Evolutionary conservation across 306 rosid genomes (phyloP).

Genomic region (Medicago arabica): DNA sequence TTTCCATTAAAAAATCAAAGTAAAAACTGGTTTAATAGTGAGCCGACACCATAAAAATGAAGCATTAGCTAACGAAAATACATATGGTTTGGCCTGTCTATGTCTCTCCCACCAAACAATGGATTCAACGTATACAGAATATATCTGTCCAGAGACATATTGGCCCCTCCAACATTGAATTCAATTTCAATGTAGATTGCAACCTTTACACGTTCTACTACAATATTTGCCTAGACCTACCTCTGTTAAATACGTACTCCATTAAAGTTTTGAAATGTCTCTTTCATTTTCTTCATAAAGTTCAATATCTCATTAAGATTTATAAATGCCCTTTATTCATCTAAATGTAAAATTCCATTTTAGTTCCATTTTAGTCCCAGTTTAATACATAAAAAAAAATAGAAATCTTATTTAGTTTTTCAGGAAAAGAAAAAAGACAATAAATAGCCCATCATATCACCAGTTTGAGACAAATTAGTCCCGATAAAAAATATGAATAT

Average conservation of each 20-base stretch:
- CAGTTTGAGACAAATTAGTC: too few species aligned
- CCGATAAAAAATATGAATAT: too few species aligned
- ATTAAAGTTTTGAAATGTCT: slow-evolving; percentile 25
- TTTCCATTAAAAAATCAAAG: neutral
- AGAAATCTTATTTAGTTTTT: neutral
- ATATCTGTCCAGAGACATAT: slow-evolving; percentile 25
- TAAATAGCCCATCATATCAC: too few species aligned
- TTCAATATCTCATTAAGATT: neutral
- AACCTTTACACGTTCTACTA: slow-evolving; percentile 40
- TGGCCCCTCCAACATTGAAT: slow-evolving; percentile 36
- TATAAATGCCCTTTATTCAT: neutral
- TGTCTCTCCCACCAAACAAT: slow-evolving; percentile 29
- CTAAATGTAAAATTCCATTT: neutral
- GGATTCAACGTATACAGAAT: neutral
- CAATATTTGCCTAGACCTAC: slow-evolving; percentile 23
- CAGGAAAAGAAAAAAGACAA: neutral
- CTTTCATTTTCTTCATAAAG: slow-evolving; percentile 15
- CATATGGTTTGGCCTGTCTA: slow-evolving; percentile 21
- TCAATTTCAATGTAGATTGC: slow-evolving; percentile 6
- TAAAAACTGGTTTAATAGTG: neutral
- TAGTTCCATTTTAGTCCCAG: neutral
- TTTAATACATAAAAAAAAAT: neutral
- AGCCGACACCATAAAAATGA: neutral
- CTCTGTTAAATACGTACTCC: slow-evolving; percentile 19
- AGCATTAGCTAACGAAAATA: neutral